A percentile compares a stretch with the other conserved stretches of the same genome.
phyloP scores from a whole-genome alignment of 306 rosid species.

The Prunus salicina region DNA sequence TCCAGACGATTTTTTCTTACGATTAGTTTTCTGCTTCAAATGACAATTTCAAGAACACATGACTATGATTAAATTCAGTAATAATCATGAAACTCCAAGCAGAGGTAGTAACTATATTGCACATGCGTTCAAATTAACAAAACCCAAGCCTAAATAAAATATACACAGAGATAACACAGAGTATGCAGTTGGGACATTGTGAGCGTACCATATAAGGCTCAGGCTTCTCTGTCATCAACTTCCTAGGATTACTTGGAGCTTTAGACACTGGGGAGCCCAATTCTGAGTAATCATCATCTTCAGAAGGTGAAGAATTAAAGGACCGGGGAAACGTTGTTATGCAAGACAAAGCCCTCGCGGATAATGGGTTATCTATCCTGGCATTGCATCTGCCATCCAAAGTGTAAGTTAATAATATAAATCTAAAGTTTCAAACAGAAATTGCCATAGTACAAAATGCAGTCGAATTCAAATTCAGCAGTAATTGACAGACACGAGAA shows the following conservation, averaged over 20 bases:
- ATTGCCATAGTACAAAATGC: not conserved
- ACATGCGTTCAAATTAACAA: not conserved
- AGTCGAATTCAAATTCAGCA: not conserved
- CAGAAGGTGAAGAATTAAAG: slow-evolving; percentile 5
- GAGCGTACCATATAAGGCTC: slow-evolving; percentile 21
- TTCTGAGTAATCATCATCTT: slow-evolving; percentile 16
- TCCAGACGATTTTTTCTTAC: not conserved
- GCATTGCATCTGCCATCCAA: not conserved
- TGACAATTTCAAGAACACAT: not conserved
- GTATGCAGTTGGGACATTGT: not conserved
- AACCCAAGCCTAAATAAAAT: not conserved
- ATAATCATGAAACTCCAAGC: not conserved
- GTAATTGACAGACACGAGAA: too few species aligned
- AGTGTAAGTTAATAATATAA: not conserved
- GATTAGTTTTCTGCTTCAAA: slow-evolving; percentile 12
- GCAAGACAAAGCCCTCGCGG: not conserved
- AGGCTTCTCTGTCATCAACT: slow-evolving; percentile 29
- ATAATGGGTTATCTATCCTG: not conserved
- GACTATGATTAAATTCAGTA: not conserved
- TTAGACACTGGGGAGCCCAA: slow-evolving; percentile 12
- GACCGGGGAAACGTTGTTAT: not conserved
- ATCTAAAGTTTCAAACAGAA: not conserved
- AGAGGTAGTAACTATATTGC: not conserved
- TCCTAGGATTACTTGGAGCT: not conserved
- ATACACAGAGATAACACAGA: not conserved